Base-by-base conservation (phyloP, 2,329 filamentous ascomycete genomes). In the Arachnomyces sp. region DNA sequence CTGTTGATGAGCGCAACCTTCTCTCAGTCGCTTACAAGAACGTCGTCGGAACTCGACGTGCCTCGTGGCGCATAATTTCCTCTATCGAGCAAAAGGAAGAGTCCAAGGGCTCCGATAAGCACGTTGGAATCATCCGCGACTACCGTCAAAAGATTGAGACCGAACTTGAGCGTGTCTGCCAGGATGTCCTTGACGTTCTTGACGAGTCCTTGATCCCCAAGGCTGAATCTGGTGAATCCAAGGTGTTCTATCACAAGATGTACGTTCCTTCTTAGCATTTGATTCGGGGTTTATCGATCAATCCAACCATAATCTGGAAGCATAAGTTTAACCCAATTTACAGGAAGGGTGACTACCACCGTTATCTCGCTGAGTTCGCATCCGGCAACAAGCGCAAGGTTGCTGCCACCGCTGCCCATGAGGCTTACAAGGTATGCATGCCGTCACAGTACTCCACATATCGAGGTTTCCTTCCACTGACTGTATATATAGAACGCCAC, bases 201-300 rank as follows among this genome's bases (percentile, higher is more conserved):
- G 89, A 95, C 67, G 77, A 95, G 62, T 82, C 81, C 65, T 77
- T 96, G 62, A 96, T 96, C 65, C 89, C 89, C 69, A 90, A 92
- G 72, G 90, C 90, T 64, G 84, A 92, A 72, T 84, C 86, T 54
- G 90, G 90, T 74, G 90, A 96, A 78, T 95, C 88, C 68, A 96
- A 95, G 82, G 90, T 96, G 66, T 96, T 96, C 73, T 96, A 96
- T 77, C 89, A 95, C 84, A 96, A 96, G 82, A 96, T 96, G 90
- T 95, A 74, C 58, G 86, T 15, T 15, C 13, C 4, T 28, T 29
- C 15, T 4, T 16, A 32, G n/a, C 31, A 5, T 5, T 16, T 32
- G 7, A 14, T 12, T 12, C 12, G 5, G 34, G 5, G 14, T n/a
- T n/a, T 18, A 12, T n/a, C 38, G 7, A 12, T 25, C 16, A 14